Conservation (phyloP, 2,329 filamentous ascomycete species). For the Claviceps digitariae region DNA sequence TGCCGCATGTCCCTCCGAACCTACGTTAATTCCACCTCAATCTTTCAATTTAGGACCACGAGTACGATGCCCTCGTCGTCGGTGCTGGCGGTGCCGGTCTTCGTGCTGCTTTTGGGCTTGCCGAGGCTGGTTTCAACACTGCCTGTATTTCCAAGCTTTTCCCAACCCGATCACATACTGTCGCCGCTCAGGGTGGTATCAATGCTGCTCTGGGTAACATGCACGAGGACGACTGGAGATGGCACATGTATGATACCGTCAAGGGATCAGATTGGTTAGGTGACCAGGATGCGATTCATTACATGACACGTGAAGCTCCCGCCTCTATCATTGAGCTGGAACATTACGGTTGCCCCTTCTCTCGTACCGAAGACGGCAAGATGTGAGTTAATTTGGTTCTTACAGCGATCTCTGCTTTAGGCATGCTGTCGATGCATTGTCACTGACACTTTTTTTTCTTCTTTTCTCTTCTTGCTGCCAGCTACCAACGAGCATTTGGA, state of each 20-base stretch:
- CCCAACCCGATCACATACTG: conserved; percentile 73
- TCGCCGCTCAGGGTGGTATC: conserved; percentile 72
- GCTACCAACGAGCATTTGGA: conserved; percentile 96
- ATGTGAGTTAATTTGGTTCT: conserved; percentile 44
- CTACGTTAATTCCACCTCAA: conserved; percentile 5
- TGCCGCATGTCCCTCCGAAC: not conserved
- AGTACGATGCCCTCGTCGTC: conserved; percentile 95
- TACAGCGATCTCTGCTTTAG: not conserved
- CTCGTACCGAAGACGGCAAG: conserved; percentile 87
- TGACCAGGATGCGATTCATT: conserved; percentile 95
- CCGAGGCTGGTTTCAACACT: conserved; percentile 80
- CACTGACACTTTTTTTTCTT: not conserved
- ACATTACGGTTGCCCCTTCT: conserved; percentile 96
- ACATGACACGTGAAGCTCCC: conserved; percentile 93
- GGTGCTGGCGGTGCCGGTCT: conserved; percentile 72
- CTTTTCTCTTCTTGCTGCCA: conserved; percentile 20
- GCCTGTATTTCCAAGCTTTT: conserved; percentile 81
- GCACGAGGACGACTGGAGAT: conserved; percentile 97
- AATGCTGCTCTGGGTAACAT: conserved; percentile 87
- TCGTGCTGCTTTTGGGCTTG: conserved; percentile 72
- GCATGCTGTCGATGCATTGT: not conserved
- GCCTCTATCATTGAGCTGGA: conserved; percentile 88
- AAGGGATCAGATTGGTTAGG: conserved; percentile 97
- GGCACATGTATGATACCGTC: conserved; percentile 99
- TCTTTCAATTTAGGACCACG: conserved; percentile 62